These are phyloP conservation scores for Dryas octopetala DNA, from an alignment of 306 rosid species.

Conservation along the genomic window DNA sequence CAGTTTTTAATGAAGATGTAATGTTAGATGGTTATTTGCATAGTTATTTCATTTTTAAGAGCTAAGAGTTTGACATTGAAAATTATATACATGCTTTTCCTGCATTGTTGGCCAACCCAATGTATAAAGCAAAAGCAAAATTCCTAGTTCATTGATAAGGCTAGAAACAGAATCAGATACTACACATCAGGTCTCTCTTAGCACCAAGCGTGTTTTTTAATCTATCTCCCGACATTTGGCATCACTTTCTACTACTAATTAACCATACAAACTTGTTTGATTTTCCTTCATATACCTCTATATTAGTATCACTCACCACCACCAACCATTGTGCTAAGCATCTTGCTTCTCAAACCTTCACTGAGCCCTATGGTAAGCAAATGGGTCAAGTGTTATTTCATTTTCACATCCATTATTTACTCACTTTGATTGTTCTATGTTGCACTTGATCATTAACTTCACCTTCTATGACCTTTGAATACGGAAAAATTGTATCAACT, in stretches of 20 bases:
- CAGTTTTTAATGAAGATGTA: not conserved
- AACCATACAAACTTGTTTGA: not conserved
- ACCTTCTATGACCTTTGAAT: no score
- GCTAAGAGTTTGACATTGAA: no score
- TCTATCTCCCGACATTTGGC: not conserved
- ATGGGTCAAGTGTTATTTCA: no score
- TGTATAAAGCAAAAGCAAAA: conserved; percentile 1
- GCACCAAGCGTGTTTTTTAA: not conserved
- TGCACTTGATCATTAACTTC: not conserved
- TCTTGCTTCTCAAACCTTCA: not conserved
- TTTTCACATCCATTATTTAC: no score
- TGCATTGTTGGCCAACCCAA: not conserved
- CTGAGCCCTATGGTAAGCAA: conserved; percentile 1
- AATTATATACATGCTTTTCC: not conserved
- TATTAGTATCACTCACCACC: not conserved
- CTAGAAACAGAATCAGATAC: conserved; percentile 43
- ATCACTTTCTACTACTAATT: not conserved
- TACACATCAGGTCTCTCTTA: not conserved
- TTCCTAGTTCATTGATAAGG: not conserved
- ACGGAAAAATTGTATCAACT: not conserved
- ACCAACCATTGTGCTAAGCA: not conserved
- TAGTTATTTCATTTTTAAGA: no score
- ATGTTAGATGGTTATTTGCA: no score
- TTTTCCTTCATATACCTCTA: not conserved
- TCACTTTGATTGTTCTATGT: not conserved